Base-by-base conservation (phyloP, 1,284 basidiomycete species). In the Trametes sp. region DNA sequence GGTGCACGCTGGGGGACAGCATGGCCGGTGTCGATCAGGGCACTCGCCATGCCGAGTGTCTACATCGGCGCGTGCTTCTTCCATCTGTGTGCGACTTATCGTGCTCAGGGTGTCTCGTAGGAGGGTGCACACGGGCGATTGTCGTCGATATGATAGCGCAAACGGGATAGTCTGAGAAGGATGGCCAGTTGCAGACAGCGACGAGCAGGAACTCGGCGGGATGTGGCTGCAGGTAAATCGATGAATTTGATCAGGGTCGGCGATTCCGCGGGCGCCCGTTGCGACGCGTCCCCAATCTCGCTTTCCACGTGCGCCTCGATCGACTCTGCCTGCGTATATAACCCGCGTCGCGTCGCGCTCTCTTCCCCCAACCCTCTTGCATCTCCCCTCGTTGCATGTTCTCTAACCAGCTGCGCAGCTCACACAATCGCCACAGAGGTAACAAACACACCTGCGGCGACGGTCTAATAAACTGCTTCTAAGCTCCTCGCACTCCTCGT, bases 371-470 rank as follows among this genome's bases (percentile, higher is more conserved):
- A 41, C 50, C 13, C 57, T 29, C 53, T 41, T 54, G 59, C 54
- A 52, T 48, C 46, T 6, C 28, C 45, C 52, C 49, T 52, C 58
- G 61, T 55, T 93, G 90, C 84, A 93, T 93, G 92, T 94, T 87
- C 89, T 90, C 90, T 65, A 93, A 94, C 87, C 90, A 92, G 77
- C 87, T 93, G 68, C 85, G 87, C 77, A 90, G 88, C 77, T 80
- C 84, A 66, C 91, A 94, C 81, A 93, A 93, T 78, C 83, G 85
- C 72, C 84, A 91, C 80, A 82, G 89, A 85, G 91, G 91, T 80
- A 74, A 71, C 70, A 92, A 88, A 76, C 91, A 93, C 82, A 84
- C 87, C 68, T 80, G 78, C 75, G 84, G 89, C 69, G 84, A 86
- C 65, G 83, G 86, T 73, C 72, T 91, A 66, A 80, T 83, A 77